Evolutionary conservation across 257 asterid genomes (phyloP), one percentile per base, ranked within the genome.

Genomic region (Sherardia arvensis): DNA sequence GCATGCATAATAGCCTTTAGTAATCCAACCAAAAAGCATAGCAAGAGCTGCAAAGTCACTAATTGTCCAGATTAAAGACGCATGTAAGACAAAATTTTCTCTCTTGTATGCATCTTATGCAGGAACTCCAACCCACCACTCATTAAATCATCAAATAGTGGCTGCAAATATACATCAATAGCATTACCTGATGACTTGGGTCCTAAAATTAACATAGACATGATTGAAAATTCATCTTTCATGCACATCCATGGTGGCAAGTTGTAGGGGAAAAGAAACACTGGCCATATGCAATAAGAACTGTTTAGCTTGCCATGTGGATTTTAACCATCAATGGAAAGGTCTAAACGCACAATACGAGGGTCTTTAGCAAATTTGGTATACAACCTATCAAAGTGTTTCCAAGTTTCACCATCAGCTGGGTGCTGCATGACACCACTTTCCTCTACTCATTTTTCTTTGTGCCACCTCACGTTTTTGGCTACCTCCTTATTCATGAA

Each of bases 51-150:
- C 27, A 2, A 15, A 59, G 20, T 30, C 33, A 54, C 6, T 54
- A 5, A 54, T 54, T 10, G 25, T 17, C 30, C 59, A 53, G 2
- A 53, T 2, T 3, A 58, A 18, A 1, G 40, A 15, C 4, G 43
- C 38, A 58, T 14, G 5, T 58, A 21, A 58, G 18, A 7, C 17
- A 30, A 23, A 5, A n/a, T n/a, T n/a, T n/a, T n/a, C n/a, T n/a
- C n/a, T n/a, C n/a, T n/a, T n/a, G n/a, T n/a, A n/a, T n/a, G 63
- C 47, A 59, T 59, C 47, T 5, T 59, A 59, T 17, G 63, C 45
- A 3, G 34, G 14, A 28, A 59, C 45, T 7, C 63, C 47, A 1
- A 2, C 2, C 47, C 63, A 59, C 23, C 30, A 30, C 63, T 59
- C 47, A 29, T 15, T 59, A 59, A 6, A 23, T 59, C 63, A 59